phyloP scores from a whole-genome alignment of 2,329 filamentous ascomycete species.

The Aspergillus ustus region DNA sequence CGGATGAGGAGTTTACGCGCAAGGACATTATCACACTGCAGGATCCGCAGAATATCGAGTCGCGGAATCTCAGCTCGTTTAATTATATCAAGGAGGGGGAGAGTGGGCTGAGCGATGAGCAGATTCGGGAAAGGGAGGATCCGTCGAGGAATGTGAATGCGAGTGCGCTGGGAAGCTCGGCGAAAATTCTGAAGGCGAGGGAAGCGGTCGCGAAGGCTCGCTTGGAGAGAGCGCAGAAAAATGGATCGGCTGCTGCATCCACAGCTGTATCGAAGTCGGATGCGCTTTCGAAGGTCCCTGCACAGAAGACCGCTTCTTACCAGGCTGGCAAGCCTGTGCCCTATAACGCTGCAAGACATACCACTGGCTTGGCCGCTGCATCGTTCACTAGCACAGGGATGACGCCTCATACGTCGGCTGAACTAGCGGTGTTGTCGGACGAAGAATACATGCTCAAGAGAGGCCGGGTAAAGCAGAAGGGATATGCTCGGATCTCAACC shows the following conservation, averaged over 20 bases:
- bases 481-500: slow-evolving; percentile 88
- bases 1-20: slow-evolving; percentile 82
- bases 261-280: slow-evolving; percentile 34
- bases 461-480: slow-evolving; percentile 83
- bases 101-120: slow-evolving; percentile 68
- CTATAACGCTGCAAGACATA: slow-evolving; percentile 87
- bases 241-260: slow-evolving; percentile 56
- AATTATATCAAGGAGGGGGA: slow-evolving; percentile 86
- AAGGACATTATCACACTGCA: slow-evolving; percentile 96
- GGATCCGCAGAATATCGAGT: slow-evolving; percentile 87
- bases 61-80: slow-evolving; percentile 82
- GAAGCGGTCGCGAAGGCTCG: slow-evolving; percentile 92
- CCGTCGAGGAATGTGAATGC: slow-evolving; percentile 72
- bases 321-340: slow-evolving; percentile 52
- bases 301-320: slow-evolving; percentile 29
- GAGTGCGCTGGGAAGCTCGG: slow-evolving; percentile 74
- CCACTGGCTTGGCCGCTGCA: slow-evolving; percentile 86
- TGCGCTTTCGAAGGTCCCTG: slow-evolving; percentile 13
- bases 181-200: slow-evolving; percentile 87
- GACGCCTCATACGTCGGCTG: slow-evolving; percentile 86
- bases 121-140: slow-evolving; percentile 68
- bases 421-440: slow-evolving; percentile 83
- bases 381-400: slow-evolving; percentile 95
- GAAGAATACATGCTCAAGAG: slow-evolving; percentile 97
- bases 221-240: slow-evolving; percentile 67